Evolutionary conservation across 192 early-diverging fungal species (phyloP), one percentile per base, ranked within the genome.

Genomic region (Coemansia sp.): DNA sequence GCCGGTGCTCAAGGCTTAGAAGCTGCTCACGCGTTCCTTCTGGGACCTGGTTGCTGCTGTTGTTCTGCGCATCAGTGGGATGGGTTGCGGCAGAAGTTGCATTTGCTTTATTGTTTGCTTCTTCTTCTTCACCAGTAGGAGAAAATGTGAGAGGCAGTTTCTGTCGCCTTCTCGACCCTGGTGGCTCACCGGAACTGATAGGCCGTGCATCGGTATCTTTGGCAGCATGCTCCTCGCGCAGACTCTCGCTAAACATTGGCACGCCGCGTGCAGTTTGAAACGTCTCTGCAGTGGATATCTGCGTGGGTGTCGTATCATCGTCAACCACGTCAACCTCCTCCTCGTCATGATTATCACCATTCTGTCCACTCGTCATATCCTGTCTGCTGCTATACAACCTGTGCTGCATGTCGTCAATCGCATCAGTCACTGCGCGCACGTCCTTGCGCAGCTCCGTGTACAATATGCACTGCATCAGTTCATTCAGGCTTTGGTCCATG

Each of bases 391-490:
- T 59, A 24, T 62, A 64, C 58, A 69, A 9, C 27, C 37, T 40
- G 27, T 44, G 57, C 19, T 76, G 73, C 22, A 69, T 33, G 3
- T 33, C 52, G 24, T 69, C 73, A n/a, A 76, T 30, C 11, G 59
- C 22, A 47, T 56, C 62, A n/a, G 67, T 51, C n/a, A 69, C 53
- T 22, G 55, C 40, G 22, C 67, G 62, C 15, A 76, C 55, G 19
- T 76, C 73, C 33, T 59, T 62, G 42, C 73, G 67, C 21, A 76
- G 40, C 43, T 76, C 73, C 1, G 67, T 66, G 27, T 69, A 69
- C 52, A 76, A 23, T 8, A 76, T 47, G 15, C 63, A 38, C 8
- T 66, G 63, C 73, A 69, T 62, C 15, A 76, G 67, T 56, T 76
- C 73, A 43, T 56, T 27, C 73, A 69, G 62, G 30, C 73, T 54